phyloP scores from a whole-genome alignment of 2,329 filamentous ascomycete genomes.

The Paramyrothecium roridum region DNA sequence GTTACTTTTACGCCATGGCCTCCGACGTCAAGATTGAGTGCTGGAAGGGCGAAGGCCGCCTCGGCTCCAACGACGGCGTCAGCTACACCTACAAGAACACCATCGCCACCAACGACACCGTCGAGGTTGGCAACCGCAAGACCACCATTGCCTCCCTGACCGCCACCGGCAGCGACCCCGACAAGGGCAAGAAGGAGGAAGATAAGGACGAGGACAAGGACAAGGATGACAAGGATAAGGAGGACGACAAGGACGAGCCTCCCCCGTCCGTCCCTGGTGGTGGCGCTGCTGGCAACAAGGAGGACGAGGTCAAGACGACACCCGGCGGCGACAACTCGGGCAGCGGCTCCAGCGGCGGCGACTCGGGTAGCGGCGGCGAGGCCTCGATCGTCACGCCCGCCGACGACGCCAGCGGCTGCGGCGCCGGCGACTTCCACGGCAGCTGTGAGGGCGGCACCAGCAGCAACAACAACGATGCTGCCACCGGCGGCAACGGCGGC shows the following conservation, averaged over 20 bases:
- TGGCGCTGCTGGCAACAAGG: slow-evolving; percentile 3
- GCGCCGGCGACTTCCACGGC: slow-evolving; percentile 13
- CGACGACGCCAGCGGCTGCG: slow-evolving; percentile 6
- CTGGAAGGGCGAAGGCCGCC: slow-evolving; percentile 61
- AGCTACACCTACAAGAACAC: slow-evolving; percentile 73
- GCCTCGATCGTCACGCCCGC: slow-evolving; percentile 4
- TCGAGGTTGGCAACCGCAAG: slow-evolving; percentile 70
- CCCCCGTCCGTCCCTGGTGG: slow-evolving; percentile 17
- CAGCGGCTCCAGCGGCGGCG: slow-evolving; percentile 11
- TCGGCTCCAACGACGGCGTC: slow-evolving; percentile 66
- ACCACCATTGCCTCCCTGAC: slow-evolving; percentile 77
- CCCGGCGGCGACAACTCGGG: slow-evolving; percentile 17
- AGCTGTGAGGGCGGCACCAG: slow-evolving; percentile 36
- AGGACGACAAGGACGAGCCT: slow-evolving; percentile 12
- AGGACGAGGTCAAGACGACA: slow-evolving; percentile 1
- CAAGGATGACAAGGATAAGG: slow-evolving; percentile 7
- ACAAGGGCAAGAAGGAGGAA: slow-evolving; percentile 33
- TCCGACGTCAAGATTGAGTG: slow-evolving; percentile 78
- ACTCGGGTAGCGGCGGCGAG: slow-evolving; percentile 5
- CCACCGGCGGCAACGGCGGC: slow-evolving; percentile 10
- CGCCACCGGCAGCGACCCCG: slow-evolving; percentile 77
- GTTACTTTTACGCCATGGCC: slow-evolving; percentile 86
- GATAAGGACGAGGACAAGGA: slow-evolving; percentile 10
- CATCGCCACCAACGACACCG: slow-evolving; percentile 69
- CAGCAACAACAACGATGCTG: slow-evolving; percentile 33